These are phyloP conservation scores for Lasiosphaeria hispida DNA, from an alignment of 495 filamentous ascomycete species.

Conservation along the genomic window DNA sequence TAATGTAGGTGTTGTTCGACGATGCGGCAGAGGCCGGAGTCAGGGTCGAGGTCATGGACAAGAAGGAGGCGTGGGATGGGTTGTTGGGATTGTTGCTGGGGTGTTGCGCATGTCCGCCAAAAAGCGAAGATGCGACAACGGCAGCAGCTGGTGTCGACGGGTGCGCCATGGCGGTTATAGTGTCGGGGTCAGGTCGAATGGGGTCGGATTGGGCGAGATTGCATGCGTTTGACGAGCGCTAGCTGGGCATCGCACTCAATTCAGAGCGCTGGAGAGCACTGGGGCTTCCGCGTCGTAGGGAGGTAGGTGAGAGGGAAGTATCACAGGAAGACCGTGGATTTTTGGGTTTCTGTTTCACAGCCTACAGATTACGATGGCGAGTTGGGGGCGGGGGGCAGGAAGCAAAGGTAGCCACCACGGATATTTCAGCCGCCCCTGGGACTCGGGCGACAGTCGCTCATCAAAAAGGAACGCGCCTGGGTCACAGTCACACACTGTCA, in stretches of 20 bases:
- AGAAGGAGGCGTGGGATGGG: slow-evolving; percentile 22
- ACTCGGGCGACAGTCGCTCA: too few relatives aligned
- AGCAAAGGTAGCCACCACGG: too few relatives aligned
- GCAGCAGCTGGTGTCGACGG: slow-evolving; percentile 27
- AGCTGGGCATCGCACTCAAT: slow-evolving; percentile 3
- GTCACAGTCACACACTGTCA: too few relatives aligned
- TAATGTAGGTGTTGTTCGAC: slow-evolving; percentile 77
- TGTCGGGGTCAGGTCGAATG: neutral
- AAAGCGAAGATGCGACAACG: slow-evolving; percentile 30
- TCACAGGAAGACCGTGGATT: neutral
- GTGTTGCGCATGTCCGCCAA: slow-evolving; percentile 27
- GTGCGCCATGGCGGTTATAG: slow-evolving; percentile 28
- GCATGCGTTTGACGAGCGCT: slow-evolving; percentile 1
- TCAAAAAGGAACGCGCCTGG: too few relatives aligned
- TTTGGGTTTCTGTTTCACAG: neutral
- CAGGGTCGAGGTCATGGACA: slow-evolving; percentile 26
- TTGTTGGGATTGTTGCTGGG: neutral
- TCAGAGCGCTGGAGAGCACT: neutral
- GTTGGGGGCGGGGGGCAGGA: too few relatives aligned
- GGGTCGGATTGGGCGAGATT: neutral
- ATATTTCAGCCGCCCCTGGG: too few relatives aligned
- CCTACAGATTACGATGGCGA: too few relatives aligned
- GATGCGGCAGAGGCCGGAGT: slow-evolving; percentile 53
- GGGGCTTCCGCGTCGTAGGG: neutral
- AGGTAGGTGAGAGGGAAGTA: neutral